Evolutionary conservation across 805 yeast genomes (phyloP).

Genomic region (Hanseniaspora hatyaiensis): DNA sequence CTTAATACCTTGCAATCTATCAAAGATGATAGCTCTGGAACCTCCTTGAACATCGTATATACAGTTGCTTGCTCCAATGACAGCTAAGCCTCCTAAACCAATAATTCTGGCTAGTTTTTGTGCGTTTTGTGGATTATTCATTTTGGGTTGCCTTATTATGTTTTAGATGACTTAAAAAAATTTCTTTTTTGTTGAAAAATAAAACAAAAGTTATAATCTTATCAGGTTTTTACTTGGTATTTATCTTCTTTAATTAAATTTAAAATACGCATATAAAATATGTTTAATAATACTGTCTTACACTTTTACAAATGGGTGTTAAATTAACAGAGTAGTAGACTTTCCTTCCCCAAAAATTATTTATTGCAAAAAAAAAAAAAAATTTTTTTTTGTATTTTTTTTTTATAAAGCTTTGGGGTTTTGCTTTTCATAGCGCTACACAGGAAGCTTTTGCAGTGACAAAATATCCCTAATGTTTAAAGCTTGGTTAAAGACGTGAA

Average conservation of each 20-base stretch:
- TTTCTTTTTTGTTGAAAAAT: background rate
- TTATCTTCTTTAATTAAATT: no score
- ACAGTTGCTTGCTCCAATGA: conserved; percentile 66
- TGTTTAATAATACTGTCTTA: no score
- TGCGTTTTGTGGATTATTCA: conserved; percentile 20
- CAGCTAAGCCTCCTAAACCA: conserved; percentile 56
- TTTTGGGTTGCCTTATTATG: background rate
- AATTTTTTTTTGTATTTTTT: background rate
- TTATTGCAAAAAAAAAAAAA: background rate
- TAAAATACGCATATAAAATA: no score
- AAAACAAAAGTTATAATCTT: background rate
- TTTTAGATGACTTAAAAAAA: background rate
- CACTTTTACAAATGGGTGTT: no score
- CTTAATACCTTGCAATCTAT: conserved; percentile 80
- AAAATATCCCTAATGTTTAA: no score
- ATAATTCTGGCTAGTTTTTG: conserved; percentile 37
- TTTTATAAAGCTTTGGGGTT: background rate
- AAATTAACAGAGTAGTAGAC: no score
- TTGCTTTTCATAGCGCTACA: background rate
- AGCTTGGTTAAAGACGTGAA: no score
- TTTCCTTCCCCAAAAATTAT: no score
- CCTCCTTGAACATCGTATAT: conserved; percentile 95
- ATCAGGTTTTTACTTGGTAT: no score
- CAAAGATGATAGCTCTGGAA: conserved; percentile 87
- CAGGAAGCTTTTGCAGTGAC: no score